Conservation (phyloP, 2,329 filamentous ascomycete species). For the Fusarium succisae region DNA sequence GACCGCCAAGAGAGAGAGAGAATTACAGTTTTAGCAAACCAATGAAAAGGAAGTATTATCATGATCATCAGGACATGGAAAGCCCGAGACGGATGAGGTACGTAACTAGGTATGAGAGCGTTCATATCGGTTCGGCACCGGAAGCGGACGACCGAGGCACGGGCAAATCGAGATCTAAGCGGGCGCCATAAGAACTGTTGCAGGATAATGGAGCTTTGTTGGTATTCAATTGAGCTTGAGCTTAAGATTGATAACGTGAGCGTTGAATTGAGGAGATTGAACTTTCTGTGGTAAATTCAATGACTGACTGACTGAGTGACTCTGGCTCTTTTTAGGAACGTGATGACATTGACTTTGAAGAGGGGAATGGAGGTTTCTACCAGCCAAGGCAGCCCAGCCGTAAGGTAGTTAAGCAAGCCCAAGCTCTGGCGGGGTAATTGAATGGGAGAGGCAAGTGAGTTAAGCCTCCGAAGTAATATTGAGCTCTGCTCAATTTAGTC, state of each 20-base stretch:
- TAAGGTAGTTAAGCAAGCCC: slow-evolving; percentile 27
- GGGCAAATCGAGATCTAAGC: not conserved
- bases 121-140: slow-evolving; percentile 15
- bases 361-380: slow-evolving; percentile 12
- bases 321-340: not conserved
- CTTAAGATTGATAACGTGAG: not conserved
- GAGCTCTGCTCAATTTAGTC: not conserved
- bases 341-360: not conserved
- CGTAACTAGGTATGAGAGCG: slow-evolving; percentile 10
- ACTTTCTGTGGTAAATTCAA: not conserved
- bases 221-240: not conserved
- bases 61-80: slow-evolving; percentile 10
- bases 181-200: not conserved
- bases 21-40: not conserved
- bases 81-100: not conserved
- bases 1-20: not conserved
- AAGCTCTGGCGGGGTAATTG: slow-evolving; percentile 38
- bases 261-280: not conserved
- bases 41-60: not conserved
- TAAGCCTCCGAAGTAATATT: not conserved
- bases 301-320: not conserved
- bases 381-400: not conserved
- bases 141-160: slow-evolving; percentile 22
- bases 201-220: not conserved
- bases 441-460: not conserved